phyloP scores from a whole-genome alignment of 805 yeast species.

The Lachancea mirantina region DNA sequence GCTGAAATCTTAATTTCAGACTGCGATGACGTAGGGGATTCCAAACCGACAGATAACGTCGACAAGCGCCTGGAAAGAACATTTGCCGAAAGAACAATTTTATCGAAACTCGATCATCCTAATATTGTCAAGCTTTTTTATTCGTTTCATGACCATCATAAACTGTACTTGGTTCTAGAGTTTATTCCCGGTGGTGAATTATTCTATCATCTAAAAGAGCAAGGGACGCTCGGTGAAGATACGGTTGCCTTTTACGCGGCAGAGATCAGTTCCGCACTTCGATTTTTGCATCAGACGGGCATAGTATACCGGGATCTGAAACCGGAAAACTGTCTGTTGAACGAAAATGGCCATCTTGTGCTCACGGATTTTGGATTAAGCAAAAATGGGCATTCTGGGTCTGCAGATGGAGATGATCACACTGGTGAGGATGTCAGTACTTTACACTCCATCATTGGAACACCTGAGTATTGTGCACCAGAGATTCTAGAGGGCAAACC shows the following conservation, averaged over 20 bases:
- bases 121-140: slow-evolving; percentile 75
- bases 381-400: slow-evolving; percentile 24
- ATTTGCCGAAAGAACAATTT: slow-evolving; percentile 67
- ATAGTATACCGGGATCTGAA: slow-evolving; percentile 82
- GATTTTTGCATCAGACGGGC: slow-evolving; percentile 71
- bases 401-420: background rate
- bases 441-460: slow-evolving; percentile 36
- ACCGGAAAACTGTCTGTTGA: slow-evolving; percentile 82
- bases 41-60: slow-evolving; percentile 12
- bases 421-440: slow-evolving; percentile 27
- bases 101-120: slow-evolving; percentile 66
- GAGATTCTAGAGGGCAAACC: slow-evolving; percentile 73
- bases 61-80: slow-evolving; percentile 63
- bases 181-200: slow-evolving; percentile 88
- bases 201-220: slow-evolving; percentile 38
- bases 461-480: slow-evolving; percentile 65
- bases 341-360: slow-evolving; percentile 70
- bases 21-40: slow-evolving; percentile 17
- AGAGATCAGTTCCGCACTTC: slow-evolving; percentile 69
- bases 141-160: slow-evolving; percentile 74
- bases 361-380: slow-evolving; percentile 82
- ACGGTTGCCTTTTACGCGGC: slow-evolving; percentile 73
- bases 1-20: slow-evolving; percentile 60
- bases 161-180: slow-evolving; percentile 68
- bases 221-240: slow-evolving; percentile 46